Evolutionary conservation across 306 rosid species (phyloP), one percentile per base, ranked within the genome.

Genomic region (Dalbergia cultrata): DNA sequence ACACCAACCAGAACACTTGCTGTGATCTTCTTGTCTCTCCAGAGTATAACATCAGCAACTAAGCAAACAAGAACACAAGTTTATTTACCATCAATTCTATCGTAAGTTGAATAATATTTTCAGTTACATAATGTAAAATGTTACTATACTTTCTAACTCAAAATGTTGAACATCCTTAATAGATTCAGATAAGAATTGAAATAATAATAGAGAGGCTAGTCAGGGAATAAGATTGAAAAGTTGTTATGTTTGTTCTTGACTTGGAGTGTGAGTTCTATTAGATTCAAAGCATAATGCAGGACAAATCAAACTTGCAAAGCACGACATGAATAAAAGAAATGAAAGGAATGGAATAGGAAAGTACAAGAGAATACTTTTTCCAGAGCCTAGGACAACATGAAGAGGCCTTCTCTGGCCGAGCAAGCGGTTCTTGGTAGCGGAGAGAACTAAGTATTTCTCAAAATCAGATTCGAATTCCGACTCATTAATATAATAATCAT

Each of bases 41-140:
- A 89, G 0, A 91, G 87, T 68, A 91, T 74, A 67, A 91, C 81
- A 71, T 88, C 90, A 86, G 96, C 96, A 64, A 13, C 96, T 88
- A 80, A 66, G 74, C 47, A 80, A 18, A 83, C 56, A 70, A 4
- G 50, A 49, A 68, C 21, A 63, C 66, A 72, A 56, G 39, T 60
- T 82, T 18, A 49, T 60, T 82, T 18, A 49, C 57, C 74, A 69
- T 50, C 5, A 19, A 49, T 41, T 59, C 34, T 17, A 70, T 9
- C 53, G 47, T 54, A 80, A 54, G 59, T 54, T 31, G 3, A 66
- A 78, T 69, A 71, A 11, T 63, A 62, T 49, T 50, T 39, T 39
- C 45, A 14, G 3, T 9, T 67, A 14, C 58, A 67, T 50, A 44
- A 50, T 81, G 62, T 33, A 66, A 74, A 66, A 66, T 34, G 33